phyloP scores from a whole-genome alignment of 2,329 filamentous ascomycete species.

The Knufia petricola region DNA sequence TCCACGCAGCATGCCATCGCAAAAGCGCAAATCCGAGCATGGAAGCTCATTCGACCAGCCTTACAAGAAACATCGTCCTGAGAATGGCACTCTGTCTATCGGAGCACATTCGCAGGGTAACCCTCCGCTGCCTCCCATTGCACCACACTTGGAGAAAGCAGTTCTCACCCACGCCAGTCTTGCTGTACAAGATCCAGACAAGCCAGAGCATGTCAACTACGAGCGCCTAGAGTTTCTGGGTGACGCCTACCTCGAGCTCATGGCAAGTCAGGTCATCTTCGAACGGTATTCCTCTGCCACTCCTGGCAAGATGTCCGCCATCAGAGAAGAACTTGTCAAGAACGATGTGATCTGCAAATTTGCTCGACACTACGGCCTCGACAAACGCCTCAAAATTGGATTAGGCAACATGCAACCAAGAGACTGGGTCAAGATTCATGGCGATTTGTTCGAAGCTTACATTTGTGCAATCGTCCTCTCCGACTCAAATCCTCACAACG shows the following conservation, averaged over 20 bases:
- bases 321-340: constrained; percentile 69
- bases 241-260: constrained; percentile 73
- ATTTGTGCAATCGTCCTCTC: constrained; percentile 68
- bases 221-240: constrained; percentile 83
- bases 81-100: constrained; percentile 9
- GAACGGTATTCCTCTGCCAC: constrained; percentile 54
- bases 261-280: constrained; percentile 66
- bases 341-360: constrained; percentile 69
- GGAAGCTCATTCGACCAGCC: not conserved
- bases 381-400: constrained; percentile 53
- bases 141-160: constrained; percentile 10
- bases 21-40: constrained; percentile 5
- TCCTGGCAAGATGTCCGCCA: constrained; percentile 59
- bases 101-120: constrained; percentile 7
- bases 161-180: constrained; percentile 20
- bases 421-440: constrained; percentile 58
- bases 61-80: constrained; percentile 7
- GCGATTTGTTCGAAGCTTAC: constrained; percentile 86
- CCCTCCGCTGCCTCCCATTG: constrained; percentile 18
- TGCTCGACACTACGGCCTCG: constrained; percentile 60
- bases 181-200: constrained; percentile 25
- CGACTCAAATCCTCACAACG: constrained; percentile 46
- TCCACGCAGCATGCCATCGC: not conserved
- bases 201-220: constrained; percentile 50
- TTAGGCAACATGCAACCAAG: constrained; percentile 32